These are phyloP conservation scores for Astrephomene gubernaculifera DNA, from an alignment of 139 green algal species.

Conservation along the genomic window DNA sequence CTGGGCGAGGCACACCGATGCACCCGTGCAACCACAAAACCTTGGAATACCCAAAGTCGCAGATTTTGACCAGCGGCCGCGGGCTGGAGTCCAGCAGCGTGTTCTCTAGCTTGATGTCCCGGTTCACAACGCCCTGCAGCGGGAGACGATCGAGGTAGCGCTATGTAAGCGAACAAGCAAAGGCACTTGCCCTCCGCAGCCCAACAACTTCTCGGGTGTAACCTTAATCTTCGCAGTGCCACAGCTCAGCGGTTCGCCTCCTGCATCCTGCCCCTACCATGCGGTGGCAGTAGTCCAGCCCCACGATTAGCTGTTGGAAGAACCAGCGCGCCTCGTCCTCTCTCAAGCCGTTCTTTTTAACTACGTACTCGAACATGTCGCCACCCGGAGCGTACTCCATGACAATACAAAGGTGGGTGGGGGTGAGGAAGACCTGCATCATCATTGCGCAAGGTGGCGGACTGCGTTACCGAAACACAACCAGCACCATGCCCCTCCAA, in stretches of 20 bases:
- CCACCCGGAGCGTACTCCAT: conserved; percentile 96
- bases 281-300: conserved; percentile 91
- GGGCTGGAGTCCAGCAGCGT: conserved; percentile 77
- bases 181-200: too few species aligned
- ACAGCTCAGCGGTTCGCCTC: too few species aligned
- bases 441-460: too few species aligned
- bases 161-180: not conserved
- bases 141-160: not conserved
- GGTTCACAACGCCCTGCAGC: conserved; percentile 73
- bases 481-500: not conserved
- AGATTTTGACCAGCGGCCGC: conserved; percentile 73
- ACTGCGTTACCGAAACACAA: not conserved
- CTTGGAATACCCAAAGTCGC: conserved; percentile 80
- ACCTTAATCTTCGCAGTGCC: too few species aligned
- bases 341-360: conserved; percentile 85
- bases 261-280: too few species aligned
- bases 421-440: conserved; percentile 89
- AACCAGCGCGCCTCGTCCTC: conserved; percentile 97
- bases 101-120: conserved; percentile 92
- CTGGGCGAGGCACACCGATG: too few species aligned
- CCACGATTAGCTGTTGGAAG: conserved; percentile 98
- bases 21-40: too few species aligned
- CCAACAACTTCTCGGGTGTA: too few species aligned
- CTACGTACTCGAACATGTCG: conserved; percentile 97
- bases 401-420: conserved; percentile 88